A percentile compares a stretch with the other conserved stretches of the same genome.
Evolutionary conservation across 202 grass and related monocot species (phyloP).

Genomic region (Schoenoplectus triqueter): DNA sequence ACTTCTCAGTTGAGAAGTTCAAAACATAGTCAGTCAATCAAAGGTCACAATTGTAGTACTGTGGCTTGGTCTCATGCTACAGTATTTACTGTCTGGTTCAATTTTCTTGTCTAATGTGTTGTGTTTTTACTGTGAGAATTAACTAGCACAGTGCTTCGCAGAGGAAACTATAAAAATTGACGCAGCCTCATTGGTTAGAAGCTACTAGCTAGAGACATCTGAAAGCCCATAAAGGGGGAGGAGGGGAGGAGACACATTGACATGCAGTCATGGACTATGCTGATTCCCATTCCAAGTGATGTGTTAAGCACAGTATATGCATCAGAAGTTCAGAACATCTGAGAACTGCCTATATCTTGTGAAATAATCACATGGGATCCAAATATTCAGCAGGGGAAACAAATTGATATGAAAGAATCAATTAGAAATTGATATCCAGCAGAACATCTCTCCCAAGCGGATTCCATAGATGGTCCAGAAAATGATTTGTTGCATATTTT

Average conservation of each 20-base stretch:
- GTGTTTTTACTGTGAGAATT: slow-evolving; percentile 14
- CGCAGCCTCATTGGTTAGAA: slow-evolving; percentile 15
- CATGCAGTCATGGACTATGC: slow-evolving; percentile 29
- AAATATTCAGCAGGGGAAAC: too few relatives aligned
- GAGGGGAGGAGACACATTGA: slow-evolving; percentile 28
- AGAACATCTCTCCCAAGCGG: too few relatives aligned
- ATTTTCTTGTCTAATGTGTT: slow-evolving; percentile 30
- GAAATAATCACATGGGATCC: too few relatives aligned
- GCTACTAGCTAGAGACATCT: background rate
- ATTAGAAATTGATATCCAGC: too few relatives aligned
- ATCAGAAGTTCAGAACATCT: background rate
- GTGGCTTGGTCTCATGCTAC: background rate
- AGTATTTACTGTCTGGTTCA: slow-evolving; percentile 2
- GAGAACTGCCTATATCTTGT: slow-evolving; percentile 5
- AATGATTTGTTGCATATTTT: too few relatives aligned
- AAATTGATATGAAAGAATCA: too few relatives aligned
- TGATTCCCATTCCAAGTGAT: slow-evolving; percentile 26
- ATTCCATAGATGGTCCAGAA: too few relatives aligned
- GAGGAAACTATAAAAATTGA: background rate
- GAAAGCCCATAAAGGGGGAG: slow-evolving; percentile 1
- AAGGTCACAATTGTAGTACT: background rate
- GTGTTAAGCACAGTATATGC: slow-evolving; percentile 21
- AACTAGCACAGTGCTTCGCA: background rate
- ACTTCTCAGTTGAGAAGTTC: background rate
- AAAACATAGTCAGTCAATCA: slow-evolving; percentile 19